These are phyloP conservation scores for Phytopythium kandeliae DNA, from an alignment of 352 stramenopile species.

Conservation along the genomic window DNA sequence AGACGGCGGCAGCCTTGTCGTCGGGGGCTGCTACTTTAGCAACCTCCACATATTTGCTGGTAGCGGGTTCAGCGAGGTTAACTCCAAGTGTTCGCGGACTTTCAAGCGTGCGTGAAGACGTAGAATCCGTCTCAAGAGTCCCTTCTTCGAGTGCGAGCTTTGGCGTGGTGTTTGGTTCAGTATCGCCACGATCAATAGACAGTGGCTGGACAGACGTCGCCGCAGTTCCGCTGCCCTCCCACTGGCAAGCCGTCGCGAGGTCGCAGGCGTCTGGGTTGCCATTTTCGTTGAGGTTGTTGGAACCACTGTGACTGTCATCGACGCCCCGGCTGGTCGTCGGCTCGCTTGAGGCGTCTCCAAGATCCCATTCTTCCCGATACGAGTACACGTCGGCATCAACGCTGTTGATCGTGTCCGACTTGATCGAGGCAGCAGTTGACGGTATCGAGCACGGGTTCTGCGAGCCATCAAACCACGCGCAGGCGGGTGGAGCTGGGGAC, in stretches of 20 bases:
- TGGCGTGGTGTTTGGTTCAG: neutral
- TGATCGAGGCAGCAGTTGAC: slow-evolving; percentile 23
- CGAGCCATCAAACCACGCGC: neutral
- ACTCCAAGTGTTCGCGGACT: neutral
- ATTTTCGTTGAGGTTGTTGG: neutral
- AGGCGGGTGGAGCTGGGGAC: neutral
- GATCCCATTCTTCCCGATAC: slow-evolving; percentile 34
- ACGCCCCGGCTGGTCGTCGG: neutral
- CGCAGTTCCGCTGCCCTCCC: neutral
- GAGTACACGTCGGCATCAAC: slow-evolving; percentile 23
- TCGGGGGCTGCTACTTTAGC: neutral
- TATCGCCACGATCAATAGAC: neutral
- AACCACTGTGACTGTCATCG: neutral
- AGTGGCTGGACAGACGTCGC: too few relatives aligned
- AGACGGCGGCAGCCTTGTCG: too few relatives aligned
- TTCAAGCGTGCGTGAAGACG: neutral
- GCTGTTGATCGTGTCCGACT: slow-evolving; percentile 31
- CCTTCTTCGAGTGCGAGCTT: neutral
- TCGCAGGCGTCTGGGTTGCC: neutral
- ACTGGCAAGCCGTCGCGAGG: neutral
- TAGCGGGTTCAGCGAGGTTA: neutral
- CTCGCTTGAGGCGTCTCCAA: neutral
- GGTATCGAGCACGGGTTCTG: neutral
- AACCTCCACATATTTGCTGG: neutral
- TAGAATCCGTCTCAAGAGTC: too few relatives aligned